Evolutionary conservation across 352 stramenopile species (phyloP), one percentile per base, ranked within the genome.

Genomic region (Globisporangium canariense): DNA sequence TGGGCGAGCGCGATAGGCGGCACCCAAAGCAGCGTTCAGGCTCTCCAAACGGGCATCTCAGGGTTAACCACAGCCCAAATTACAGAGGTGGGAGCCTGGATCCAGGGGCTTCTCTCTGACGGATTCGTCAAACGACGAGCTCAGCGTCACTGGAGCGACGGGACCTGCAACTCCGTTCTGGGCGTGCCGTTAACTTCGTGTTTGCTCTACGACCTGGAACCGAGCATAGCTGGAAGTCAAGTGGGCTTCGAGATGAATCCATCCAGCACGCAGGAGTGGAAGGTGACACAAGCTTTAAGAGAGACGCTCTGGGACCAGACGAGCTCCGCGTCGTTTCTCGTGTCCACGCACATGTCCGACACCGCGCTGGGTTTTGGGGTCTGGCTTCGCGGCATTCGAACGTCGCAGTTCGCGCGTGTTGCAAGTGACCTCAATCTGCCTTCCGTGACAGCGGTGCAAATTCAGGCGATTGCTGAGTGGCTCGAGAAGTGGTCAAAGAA

Each of bases 201-300:
- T 41, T 45, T 88, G 8, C 40, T 73, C 4, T 91, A 89, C 53
- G 76, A 91, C 49, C 60, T 93, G 7, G 84, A 93, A 58, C 84
- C 84, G 0, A 67, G 71, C 18, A 73, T 89, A 14, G 50, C 66
- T 6, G 76, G 76, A 4, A 53, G 73, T 1, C 79, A 91, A 57
- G 20, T 60, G 0, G 81, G 84, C 0, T 91, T 91, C 34, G 84
- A 93, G 58, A 84, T 90, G 72, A 88, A 91, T 54, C 71, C 78
- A 1, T 54, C 40, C 1, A 60, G 52, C n/a, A 59, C 71, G 7
- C 5, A 40, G 0, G 51, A 52, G 0, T 69, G 70, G 34, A 54
- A 53, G 11, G 60, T 84, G 18, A 60, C 59, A 0, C 69, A 73
- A 34, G 28, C 53, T 1, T 28, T 71, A 8, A 68, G 74, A 28